Evolutionary conservation across 371 early-diverging fungal species (phyloP).

Genomic region (Dinochytrium kinnereticum): DNA sequence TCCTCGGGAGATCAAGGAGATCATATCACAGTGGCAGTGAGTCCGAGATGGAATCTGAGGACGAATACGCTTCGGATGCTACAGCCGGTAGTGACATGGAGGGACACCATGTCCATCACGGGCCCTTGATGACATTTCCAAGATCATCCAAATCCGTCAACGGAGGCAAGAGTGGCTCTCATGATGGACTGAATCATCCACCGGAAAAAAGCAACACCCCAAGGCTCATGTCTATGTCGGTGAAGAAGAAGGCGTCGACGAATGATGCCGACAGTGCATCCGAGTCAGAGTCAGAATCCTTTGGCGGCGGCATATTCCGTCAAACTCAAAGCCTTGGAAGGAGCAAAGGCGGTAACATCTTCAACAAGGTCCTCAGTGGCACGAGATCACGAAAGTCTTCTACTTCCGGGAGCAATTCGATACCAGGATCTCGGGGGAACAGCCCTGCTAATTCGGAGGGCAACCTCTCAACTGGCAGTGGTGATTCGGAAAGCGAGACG

Average conservation of each 20-base stretch:
- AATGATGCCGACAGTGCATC: constrained; percentile 18
- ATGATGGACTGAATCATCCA: not conserved
- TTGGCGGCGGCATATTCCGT: constrained; percentile 4
- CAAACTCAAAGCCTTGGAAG: constrained; percentile 14
- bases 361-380: constrained; percentile 35
- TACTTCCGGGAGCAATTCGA: too few species aligned
- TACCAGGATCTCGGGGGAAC: not conserved
- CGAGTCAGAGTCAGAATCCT: constrained; percentile 24
- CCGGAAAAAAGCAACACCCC: not conserved
- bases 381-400: constrained; percentile 20
- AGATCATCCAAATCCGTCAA: not conserved
- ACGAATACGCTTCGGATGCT: constrained; percentile 15
- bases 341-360: constrained; percentile 21
- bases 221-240: constrained; percentile 7
- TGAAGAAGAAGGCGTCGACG: not conserved
- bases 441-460: constrained; percentile 18
- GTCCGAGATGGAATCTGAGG: constrained; percentile 35
- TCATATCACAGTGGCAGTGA: constrained; percentile 38
- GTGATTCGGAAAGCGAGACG: constrained; percentile 30
- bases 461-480: constrained; percentile 11
- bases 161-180: not conserved
- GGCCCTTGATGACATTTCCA: not conserved
- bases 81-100: constrained; percentile 28
- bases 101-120: not conserved
- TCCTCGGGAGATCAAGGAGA: constrained; percentile 36